phyloP scores from a whole-genome alignment of 192 early-diverging fungal genomes.

The Gonapodya sp. region DNA sequence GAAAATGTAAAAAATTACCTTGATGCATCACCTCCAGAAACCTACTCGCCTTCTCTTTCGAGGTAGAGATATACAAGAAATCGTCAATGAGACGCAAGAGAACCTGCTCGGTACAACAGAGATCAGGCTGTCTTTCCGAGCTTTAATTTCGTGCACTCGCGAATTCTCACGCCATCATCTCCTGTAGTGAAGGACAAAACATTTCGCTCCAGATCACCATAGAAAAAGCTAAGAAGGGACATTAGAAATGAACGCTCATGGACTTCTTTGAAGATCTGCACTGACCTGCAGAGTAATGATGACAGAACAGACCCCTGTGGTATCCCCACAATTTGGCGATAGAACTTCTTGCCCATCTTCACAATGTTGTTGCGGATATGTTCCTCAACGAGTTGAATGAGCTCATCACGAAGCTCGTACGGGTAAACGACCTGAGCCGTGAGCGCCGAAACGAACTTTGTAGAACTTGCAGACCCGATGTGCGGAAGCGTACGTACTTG shows the following conservation, averaged over 20 bases:
- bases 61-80: conserved; percentile 66
- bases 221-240: conserved; percentile 48
- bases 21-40: conserved; percentile 51
- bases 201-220: conserved; percentile 59
- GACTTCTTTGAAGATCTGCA: conserved; percentile 4
- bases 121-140: too few species aligned
- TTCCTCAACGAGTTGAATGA: conserved; percentile 41
- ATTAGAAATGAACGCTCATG: background rate
- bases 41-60: conserved; percentile 27
- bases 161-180: conserved; percentile 30
- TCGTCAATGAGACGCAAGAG: conserved; percentile 75
- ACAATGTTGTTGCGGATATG: conserved; percentile 63
- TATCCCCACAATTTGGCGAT: conserved; percentile 66
- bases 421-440: conserved; percentile 36
- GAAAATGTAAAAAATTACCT: conserved; percentile 24
- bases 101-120: conserved; percentile 25
- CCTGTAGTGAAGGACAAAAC: conserved; percentile 32
- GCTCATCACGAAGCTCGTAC: conserved; percentile 33
- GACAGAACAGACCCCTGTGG: conserved; percentile 89
- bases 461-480: background rate
- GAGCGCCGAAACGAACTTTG: background rate
- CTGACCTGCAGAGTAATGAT: conserved; percentile 70
- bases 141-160: too few species aligned
- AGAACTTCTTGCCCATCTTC: conserved; percentile 46
- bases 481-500: too few species aligned